Percentiles rank a stretch among this genome's conserved stretches.
phyloP scores from a whole-genome alignment of 1,139 yeast species.

The Kurtzmaniella quercitrusa region DNA sequence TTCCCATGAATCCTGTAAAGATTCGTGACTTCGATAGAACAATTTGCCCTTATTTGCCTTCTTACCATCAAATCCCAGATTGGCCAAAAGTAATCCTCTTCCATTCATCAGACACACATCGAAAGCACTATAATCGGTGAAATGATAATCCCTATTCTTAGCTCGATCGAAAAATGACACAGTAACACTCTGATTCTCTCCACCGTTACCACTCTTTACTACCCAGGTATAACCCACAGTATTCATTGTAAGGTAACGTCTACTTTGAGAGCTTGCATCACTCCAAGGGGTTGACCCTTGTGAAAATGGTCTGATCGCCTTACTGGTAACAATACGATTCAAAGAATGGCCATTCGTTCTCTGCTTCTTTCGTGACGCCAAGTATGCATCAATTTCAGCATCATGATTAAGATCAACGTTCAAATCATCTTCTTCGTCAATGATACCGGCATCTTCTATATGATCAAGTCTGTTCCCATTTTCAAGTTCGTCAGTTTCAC shows the following conservation, averaged over 20 bases:
- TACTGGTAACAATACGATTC: background rate
- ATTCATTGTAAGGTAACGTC: conserved; percentile 81
- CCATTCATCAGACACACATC: conserved; percentile 74
- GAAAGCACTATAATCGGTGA: conserved; percentile 66
- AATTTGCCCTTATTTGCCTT: conserved; percentile 25
- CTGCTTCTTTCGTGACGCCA: conserved; percentile 22
- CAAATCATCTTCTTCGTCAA: conserved; percentile 33
- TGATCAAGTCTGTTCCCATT: conserved; percentile 10
- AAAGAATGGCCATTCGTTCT: conserved; percentile 16
- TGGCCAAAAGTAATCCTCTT: conserved; percentile 63
- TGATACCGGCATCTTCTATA: conserved; percentile 30
- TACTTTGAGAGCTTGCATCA: conserved; percentile 30
- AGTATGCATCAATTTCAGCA: conserved; percentile 13
- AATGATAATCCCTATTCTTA: conserved; percentile 77
- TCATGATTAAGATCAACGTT: conserved; percentile 13
- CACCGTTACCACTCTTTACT: conserved; percentile 36
- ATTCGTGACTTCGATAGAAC: conserved; percentile 43
- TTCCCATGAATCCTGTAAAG: conserved; percentile 44
- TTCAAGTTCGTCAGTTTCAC: conserved; percentile 1
- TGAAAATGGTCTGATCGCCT: conserved; percentile 40
- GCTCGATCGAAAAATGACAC: conserved; percentile 84
- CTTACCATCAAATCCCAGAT: conserved; percentile 25
- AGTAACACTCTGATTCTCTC: conserved; percentile 60
- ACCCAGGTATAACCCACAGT: conserved; percentile 80
- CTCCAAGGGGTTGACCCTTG: conserved; percentile 90